These are phyloP conservation scores for Theileria sp. DNA, from an alignment of 169 alveolate genomes.

Conservation along the genomic window DNA sequence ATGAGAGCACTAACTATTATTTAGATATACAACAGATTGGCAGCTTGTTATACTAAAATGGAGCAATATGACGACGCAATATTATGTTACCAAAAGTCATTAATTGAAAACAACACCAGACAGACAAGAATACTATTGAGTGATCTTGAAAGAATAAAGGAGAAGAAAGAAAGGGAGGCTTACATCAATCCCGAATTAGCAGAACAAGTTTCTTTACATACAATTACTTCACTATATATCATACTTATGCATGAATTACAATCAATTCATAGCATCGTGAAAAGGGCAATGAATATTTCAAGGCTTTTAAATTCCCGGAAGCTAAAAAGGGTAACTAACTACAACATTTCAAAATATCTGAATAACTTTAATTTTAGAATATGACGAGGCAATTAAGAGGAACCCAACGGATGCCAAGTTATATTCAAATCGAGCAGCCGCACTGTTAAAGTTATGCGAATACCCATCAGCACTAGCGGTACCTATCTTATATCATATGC, in stretches of 20 bases:
- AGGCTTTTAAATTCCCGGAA: slow-evolving; percentile 91
- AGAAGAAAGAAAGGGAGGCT: slow-evolving; percentile 88
- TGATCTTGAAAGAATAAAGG: slow-evolving; percentile 90
- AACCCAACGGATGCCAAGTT: slow-evolving; percentile 94
- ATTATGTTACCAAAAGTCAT: slow-evolving; percentile 87
- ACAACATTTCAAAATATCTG: neutral
- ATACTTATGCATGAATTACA: neutral
- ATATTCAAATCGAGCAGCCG: slow-evolving; percentile 96
- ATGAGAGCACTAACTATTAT: slow-evolving; percentile 42
- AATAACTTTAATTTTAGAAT: slow-evolving; percentile 73
- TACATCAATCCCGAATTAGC: slow-evolving; percentile 93
- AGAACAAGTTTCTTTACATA: slow-evolving; percentile 80
- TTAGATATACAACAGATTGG: slow-evolving; percentile 83
- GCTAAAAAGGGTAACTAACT: slow-evolving; percentile 81
- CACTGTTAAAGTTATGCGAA: slow-evolving; percentile 91
- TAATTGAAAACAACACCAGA: slow-evolving; percentile 90
- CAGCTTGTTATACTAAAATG: slow-evolving; percentile 81
- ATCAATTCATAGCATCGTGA: slow-evolving; percentile 69
- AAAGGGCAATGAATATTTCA: slow-evolving; percentile 89
- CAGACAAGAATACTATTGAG: slow-evolving; percentile 88
- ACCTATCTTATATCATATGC: neutral
- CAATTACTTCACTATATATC: slow-evolving; percentile 5
- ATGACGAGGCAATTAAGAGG: slow-evolving; percentile 95
- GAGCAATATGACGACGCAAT: slow-evolving; percentile 86
- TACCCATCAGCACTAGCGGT: slow-evolving; percentile 90